Base-by-base conservation (phyloP, 352 stramenopile genomes). In the Phytophthora chlamydospora region DNA sequence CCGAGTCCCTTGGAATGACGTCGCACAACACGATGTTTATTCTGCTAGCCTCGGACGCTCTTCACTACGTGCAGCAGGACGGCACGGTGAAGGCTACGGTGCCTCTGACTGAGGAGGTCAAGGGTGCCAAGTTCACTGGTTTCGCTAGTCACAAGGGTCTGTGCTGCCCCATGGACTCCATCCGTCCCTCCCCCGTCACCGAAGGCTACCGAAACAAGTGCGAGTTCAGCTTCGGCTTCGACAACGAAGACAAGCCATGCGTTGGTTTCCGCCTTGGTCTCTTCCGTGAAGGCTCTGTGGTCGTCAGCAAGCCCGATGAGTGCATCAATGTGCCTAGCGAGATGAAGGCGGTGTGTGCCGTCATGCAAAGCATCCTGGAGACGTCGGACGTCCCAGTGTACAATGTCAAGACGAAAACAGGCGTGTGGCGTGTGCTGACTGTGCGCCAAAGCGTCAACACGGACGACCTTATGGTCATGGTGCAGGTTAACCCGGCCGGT, bases 131-230 rank as follows among this genome's bases (percentile, higher is more conserved):
- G 13, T 73, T 94, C 60, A 76, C 68, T 1, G 83, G 80, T 0
- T 90, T 95, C 47, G 80, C 85, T 1, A 93, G 83, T 49, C 84
- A 95, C 77, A 93, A 92, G 49, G 84, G 84, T 0, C 57, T 95
- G 16, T 92, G 84, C 65, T 97, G 89, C 42, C 71, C 83, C 0
- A 88, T 98, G 66, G 80, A 98, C 36, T 81, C 85, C 35, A 96
- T 98, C 44, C 64, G 91, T 13, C 68, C 83, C 12, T 98, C 90
- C 24, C 94, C 93, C 2, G 62, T 78, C 40, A 84, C 84, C 1
- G 79, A 93, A 66, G 89, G 91, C 21, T 98, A 98, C 73, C 82
- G 97, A 32, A 99, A 99, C 85, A 99, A 99, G 78, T 98, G 91
- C 68, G 96, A 99, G 66, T 98, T 99, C 71, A 99, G 88, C 36